Conservation (phyloP, 305 asterid genomes). For the Euphrasia arctica region DNA sequence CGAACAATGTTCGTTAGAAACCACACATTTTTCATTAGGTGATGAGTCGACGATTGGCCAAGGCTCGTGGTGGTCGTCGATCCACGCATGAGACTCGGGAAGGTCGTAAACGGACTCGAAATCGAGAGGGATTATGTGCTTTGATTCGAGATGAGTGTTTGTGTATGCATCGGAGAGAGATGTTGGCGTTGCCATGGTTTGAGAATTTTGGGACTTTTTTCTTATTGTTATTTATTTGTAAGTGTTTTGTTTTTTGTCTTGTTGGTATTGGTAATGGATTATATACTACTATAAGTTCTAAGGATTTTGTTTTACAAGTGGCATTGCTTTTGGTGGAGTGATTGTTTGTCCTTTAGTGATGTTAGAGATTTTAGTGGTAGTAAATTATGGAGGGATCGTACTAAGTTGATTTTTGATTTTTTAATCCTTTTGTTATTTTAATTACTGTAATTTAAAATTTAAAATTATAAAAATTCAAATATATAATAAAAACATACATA, state of each 20-base stretch:
- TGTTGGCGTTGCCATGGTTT: constrained; percentile 41
- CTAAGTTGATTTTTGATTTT: too few species aligned
- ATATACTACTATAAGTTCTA: not conserved
- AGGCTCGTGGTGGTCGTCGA: not conserved
- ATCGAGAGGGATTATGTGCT: constrained; percentile 67
- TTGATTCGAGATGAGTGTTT: constrained; percentile 35
- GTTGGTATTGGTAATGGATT: constrained; percentile 9
- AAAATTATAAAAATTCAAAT: too few species aligned
- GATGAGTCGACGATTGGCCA: not conserved
- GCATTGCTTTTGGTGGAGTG: constrained; percentile 28
- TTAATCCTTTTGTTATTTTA: too few species aligned
- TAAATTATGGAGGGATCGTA: too few species aligned
- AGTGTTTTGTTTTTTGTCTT: not conserved
- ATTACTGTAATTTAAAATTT: too few species aligned
- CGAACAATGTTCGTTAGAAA: not conserved
- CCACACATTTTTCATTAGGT: not conserved
- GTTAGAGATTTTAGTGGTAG: not conserved
- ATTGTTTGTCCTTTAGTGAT: not conserved
- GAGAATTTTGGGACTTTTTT: constrained; percentile 3
- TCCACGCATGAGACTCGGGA: constrained; percentile 70
- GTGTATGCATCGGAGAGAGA: constrained; percentile 55
- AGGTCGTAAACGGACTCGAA: constrained; percentile 40
- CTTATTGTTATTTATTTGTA: not conserved
- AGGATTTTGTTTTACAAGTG: constrained; percentile 34
- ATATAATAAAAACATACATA: too few species aligned